Evolutionary conservation across 2,329 filamentous ascomycete species (phyloP).

Genomic region (Beauveria medogensis): DNA sequence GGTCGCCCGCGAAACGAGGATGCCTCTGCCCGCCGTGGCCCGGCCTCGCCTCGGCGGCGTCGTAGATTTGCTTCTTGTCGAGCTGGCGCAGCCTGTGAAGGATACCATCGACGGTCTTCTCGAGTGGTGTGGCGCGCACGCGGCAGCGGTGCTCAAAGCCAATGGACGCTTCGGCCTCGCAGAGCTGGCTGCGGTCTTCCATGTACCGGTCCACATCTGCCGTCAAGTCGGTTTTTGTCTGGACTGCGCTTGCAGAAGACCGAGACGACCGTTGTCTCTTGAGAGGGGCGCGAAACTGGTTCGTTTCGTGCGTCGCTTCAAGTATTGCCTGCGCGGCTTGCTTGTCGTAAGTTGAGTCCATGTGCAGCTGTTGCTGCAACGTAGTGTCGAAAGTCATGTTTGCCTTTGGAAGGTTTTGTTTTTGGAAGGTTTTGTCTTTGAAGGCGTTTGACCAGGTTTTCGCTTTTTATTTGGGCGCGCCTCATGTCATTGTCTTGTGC

Average conservation of each 20-base stretch:
- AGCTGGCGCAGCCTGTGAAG: slow-evolving; percentile 28
- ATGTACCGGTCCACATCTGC: neutral
- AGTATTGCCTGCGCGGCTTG: neutral
- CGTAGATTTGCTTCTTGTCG: slow-evolving; percentile 32
- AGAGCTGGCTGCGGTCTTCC: neutral
- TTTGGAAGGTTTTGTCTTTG: neutral
- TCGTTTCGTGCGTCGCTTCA: neutral
- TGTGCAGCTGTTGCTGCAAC: neutral
- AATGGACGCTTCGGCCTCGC: neutral
- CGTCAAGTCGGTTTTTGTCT: neutral
- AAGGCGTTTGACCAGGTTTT: neutral
- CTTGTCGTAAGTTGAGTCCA: neutral
- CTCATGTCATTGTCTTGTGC: slow-evolving; percentile 2
- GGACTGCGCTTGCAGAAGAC: neutral
- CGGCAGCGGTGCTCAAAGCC: slow-evolving; percentile 32
- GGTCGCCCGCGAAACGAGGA: slow-evolving; percentile 41
- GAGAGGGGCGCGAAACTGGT: neutral
- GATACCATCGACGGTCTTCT: slow-evolving; percentile 31
- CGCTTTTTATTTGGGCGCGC: neutral
- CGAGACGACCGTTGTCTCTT: slow-evolving; percentile 8
- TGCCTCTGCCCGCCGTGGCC: slow-evolving; percentile 39
- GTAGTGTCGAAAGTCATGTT: neutral
- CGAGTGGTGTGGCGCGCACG: slow-evolving; percentile 23
- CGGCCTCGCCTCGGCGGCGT: slow-evolving; percentile 19
- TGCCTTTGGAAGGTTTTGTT: neutral